A percentile compares a stretch with the other conserved stretches of the same genome.
These are phyloP conservation scores for Populus davidiana DNA, from an alignment of 345 rosid species.

Conservation along the genomic window DNA sequence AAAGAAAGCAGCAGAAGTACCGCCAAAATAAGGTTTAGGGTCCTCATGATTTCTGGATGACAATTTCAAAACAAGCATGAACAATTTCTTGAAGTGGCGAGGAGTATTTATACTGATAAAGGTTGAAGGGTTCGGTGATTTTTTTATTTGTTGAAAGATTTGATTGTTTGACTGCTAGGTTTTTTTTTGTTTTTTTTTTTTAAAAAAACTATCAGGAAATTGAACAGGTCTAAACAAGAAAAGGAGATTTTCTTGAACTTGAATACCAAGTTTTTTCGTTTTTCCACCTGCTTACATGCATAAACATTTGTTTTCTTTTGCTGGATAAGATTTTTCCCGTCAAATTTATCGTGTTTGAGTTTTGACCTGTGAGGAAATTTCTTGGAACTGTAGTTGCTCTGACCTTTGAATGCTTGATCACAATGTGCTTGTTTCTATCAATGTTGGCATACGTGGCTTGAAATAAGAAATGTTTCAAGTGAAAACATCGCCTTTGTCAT, in stretches of 20 bases:
- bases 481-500: background rate
- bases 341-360: background rate
- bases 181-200: too few species aligned
- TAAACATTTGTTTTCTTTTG: background rate
- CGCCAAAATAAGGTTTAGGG: conserved; percentile 17
- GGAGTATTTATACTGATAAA: conserved; percentile 7
- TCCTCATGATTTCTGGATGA: conserved; percentile 19
- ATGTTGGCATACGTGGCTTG: background rate
- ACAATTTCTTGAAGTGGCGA: background rate
- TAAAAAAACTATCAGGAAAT: background rate
- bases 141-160: conserved; percentile 13
- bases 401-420: background rate
- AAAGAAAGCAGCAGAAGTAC: conserved; percentile 22
- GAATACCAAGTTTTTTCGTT: background rate
- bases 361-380: conserved; percentile 13
- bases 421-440: background rate
- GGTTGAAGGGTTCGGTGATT: background rate
- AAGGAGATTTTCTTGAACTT: background rate
- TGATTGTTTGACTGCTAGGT: conserved; percentile 34
- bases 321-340: background rate
- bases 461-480: background rate
- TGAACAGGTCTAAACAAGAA: conserved; percentile 25
- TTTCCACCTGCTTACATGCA: background rate
- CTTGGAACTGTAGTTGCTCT: background rate
- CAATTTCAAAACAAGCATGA: background rate